Conservation (phyloP, 305 asterid genomes). For the Solanum chacoense region DNA sequence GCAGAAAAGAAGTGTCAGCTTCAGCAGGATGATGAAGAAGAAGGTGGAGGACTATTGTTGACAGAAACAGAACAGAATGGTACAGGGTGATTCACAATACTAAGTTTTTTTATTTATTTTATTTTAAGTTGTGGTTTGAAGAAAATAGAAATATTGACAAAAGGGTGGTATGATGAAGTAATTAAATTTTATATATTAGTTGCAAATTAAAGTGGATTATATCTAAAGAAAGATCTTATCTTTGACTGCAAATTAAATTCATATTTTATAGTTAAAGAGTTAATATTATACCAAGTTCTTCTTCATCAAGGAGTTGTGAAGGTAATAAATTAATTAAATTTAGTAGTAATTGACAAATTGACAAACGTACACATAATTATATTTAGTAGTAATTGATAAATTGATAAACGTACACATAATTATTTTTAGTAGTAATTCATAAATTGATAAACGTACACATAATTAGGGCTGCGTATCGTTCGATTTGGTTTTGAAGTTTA, state of each 20-base stretch:
- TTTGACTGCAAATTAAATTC: not conserved
- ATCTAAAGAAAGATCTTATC: not conserved
- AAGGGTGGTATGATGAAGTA: not conserved
- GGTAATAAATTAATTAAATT: not conserved
- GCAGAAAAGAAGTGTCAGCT: constrained; percentile 35
- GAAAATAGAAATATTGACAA: not conserved
- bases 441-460: no score
- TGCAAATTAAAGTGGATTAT: not conserved
- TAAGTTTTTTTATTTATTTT: not conserved
- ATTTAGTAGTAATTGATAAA: no score
- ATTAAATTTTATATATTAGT: not conserved
- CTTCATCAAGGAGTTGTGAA: not conserved
- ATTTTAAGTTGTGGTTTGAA: not conserved
- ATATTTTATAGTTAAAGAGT: not conserved
- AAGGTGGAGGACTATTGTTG: constrained; percentile 29
- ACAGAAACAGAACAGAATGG: constrained; percentile 27
- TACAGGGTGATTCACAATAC: constrained; percentile 26
- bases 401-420: no score
- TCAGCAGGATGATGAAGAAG: constrained; percentile 29
- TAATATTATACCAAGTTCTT: not conserved
- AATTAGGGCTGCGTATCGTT: no score
- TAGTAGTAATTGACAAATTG: not conserved
- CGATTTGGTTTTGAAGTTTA: no score
- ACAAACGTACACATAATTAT: no score
- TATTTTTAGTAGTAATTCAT: no score